Conservation (phyloP, 2,329 filamentous ascomycete species). For the Pleurostoma richardsiae region DNA sequence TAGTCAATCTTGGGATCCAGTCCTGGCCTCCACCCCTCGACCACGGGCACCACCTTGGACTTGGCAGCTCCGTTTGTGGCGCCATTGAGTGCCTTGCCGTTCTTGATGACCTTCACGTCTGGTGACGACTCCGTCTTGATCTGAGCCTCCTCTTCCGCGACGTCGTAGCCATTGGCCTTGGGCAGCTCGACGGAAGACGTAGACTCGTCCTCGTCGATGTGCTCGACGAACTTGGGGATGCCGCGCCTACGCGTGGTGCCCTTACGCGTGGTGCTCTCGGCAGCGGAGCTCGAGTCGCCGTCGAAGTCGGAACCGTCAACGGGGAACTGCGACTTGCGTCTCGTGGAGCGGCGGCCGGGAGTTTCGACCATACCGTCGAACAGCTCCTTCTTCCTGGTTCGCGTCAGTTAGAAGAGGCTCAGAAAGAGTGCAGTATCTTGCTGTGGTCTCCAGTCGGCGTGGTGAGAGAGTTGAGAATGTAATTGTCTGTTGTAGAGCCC, state of each 20-base stretch:
- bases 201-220: slow-evolving; percentile 38
- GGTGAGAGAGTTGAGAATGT: background rate
- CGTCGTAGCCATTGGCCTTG: background rate
- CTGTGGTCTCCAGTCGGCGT: background rate
- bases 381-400: slow-evolving; percentile 53
- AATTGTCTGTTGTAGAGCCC: background rate
- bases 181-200: slow-evolving; percentile 16
- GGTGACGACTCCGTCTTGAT: slow-evolving; percentile 12
- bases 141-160: background rate
- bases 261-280: slow-evolving; percentile 30
- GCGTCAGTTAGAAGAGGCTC: background rate
- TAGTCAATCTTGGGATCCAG: slow-evolving; percentile 59
- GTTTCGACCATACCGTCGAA: slow-evolving; percentile 59
- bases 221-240: slow-evolving; percentile 43
- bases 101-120: slow-evolving; percentile 14
- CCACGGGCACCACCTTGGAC: slow-evolving; percentile 10
- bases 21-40: slow-evolving; percentile 56
- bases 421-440: background rate
- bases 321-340: slow-evolving; percentile 45
- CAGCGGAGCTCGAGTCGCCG: slow-evolving; percentile 42
- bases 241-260: slow-evolving; percentile 38
- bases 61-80: slow-evolving; percentile 12
- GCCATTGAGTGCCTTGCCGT: slow-evolving; percentile 2
- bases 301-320: slow-evolving; percentile 40
- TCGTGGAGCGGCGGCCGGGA: slow-evolving; percentile 39